Base-by-base conservation (phyloP, 169 alveolate genomes). In the Cryptosporidium andersoni region DNA sequence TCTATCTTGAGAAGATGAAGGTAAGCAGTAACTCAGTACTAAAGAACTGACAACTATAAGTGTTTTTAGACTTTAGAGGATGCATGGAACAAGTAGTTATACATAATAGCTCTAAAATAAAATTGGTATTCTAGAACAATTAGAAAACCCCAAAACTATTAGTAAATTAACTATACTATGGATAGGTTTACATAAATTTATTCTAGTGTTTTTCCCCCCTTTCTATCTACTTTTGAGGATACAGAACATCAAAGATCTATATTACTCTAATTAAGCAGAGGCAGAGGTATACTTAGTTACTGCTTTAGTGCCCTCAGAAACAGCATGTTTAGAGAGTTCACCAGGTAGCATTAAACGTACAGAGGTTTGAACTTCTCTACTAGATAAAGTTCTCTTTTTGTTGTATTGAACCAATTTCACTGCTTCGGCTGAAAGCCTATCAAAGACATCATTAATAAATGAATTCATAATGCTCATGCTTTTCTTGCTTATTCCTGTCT, bases 391-490 rank as follows among this genome's bases (percentile, higher is more conserved):
- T 92, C 97, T 95, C 95, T 96, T 97, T 91, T 96, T 96, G 95
- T 96, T 96, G 95, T 96, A 96, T 93, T 98, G 96, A 88, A 96
- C 97, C 91, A 97, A 95, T 91, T 96, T 95, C 66, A 97, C 95
- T 81, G 99, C 97, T 89, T 97, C 99, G 56, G 96, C 94, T 67
- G 98, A 97, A 90, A 96, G 94, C 90, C 98, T 94, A 93, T 96
- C 99, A 94, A 97, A 96, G 89, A 95, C 95, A 92, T 97, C 99
- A 91, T 96, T 95, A 67, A 96, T 95, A 92, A 98, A 96, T 25
- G 99, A 98, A 94, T 97, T 98, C 99, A 98, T 98, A 92, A 98
- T 97, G 90, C 94, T 95, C 99, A 98, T 98, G 58, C 99, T 95
- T 93, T 96, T 96, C 96, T 97, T 97, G 81, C 98, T 95, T 88